Evolutionary conservation across 139 green algal species (phyloP).

Genomic region (Haematococcus sp.): DNA sequence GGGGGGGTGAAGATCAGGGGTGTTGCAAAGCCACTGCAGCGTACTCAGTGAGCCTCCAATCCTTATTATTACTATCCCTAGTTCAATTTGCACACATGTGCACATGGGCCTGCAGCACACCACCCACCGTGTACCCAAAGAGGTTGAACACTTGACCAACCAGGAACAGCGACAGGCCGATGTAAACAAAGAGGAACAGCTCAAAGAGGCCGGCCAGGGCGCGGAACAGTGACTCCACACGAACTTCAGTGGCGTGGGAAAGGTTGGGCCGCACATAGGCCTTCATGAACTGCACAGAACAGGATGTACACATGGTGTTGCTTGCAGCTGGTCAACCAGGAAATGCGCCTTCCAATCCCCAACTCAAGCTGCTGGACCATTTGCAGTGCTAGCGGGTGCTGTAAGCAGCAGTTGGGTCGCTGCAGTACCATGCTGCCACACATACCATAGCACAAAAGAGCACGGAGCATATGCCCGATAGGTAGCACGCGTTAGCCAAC

Average conservation of each 20-base stretch:
- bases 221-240: slow-evolving; percentile 51
- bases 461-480: slow-evolving; percentile 73
- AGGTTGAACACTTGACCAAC: slow-evolving; percentile 31
- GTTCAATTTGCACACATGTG: too few species aligned
- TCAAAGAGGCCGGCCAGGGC: slow-evolving; percentile 61
- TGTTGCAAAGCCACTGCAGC: too few species aligned
- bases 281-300: slow-evolving; percentile 1
- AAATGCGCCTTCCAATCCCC: too few species aligned
- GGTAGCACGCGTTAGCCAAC: slow-evolving; percentile 9
- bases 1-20: neutral
- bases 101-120: too few species aligned
- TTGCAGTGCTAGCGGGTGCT: too few species aligned
- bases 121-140: slow-evolving; percentile 34
- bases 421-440: neutral
- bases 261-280: slow-evolving; percentile 9
- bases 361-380: too few species aligned
- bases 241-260: neutral
- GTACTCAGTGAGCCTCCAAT: too few species aligned
- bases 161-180: slow-evolving; percentile 56
- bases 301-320: too few species aligned
- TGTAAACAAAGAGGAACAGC: slow-evolving; percentile 81
- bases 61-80: too few species aligned
- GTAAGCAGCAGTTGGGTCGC: too few species aligned
- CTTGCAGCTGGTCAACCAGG: too few species aligned
- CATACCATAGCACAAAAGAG: slow-evolving; percentile 70